Conservation (phyloP, 306 rosid genomes). For the Quercus gilva region DNA sequence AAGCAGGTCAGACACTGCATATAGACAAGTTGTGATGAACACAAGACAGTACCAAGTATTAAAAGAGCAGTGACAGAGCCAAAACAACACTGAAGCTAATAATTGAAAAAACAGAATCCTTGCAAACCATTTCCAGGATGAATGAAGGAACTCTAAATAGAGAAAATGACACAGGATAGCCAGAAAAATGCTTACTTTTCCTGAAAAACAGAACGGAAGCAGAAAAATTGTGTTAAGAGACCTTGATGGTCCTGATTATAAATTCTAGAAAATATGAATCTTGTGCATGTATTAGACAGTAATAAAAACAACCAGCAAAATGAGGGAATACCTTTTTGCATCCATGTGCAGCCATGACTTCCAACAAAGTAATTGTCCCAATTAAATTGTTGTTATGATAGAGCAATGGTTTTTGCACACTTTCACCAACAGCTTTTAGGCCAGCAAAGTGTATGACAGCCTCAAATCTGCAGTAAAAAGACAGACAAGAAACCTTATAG, state of each 20-base stretch:
- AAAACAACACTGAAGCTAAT: background rate
- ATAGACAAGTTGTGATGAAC: background rate
- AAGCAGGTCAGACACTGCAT: background rate
- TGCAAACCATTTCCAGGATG: background rate
- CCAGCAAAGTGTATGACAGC: conserved; percentile 98
- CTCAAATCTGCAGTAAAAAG: conserved; percentile 62
- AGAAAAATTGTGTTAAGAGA: background rate
- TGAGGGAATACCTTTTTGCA: conserved; percentile 75
- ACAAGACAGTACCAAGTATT: background rate
- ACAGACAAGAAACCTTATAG: background rate
- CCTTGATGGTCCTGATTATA: background rate
- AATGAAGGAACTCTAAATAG: background rate
- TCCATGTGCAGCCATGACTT: conserved; percentile 96
- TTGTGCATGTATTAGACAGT: background rate
- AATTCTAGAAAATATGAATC: background rate
- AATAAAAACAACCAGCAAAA: background rate
- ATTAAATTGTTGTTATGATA: conserved; percentile 81
- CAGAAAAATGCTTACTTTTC: background rate
- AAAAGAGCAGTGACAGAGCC: background rate
- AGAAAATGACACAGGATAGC: background rate
- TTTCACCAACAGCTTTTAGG: conserved; percentile 95
- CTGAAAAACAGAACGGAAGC: background rate
- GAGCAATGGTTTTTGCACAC: conserved; percentile 83
- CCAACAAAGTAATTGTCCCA: conserved; percentile 88
- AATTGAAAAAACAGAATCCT: background rate